A percentile compares a stretch with the other conserved stretches of the same genome.
These are phyloP conservation scores for Euryodendron excelsum DNA, from an alignment of 148 eudicot genomes.

Conservation along the genomic window DNA sequence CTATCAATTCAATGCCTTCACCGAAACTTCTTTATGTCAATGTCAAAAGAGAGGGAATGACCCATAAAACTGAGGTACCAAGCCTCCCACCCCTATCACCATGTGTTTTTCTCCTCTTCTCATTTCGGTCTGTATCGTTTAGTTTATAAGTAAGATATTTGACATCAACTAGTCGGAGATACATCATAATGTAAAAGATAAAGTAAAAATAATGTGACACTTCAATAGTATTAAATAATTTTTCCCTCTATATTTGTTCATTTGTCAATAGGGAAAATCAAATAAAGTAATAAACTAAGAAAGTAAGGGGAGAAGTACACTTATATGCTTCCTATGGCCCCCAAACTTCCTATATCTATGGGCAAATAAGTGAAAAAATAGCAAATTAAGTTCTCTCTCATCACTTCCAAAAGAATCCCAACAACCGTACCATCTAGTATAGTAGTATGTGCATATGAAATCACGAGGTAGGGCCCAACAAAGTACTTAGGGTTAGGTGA, in stretches of 20 bases:
- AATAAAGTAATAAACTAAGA: not conserved
- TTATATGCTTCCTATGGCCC: not conserved
- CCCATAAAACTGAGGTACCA: not conserved
- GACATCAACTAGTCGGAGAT: too few species aligned
- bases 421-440: too few species aligned
- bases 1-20: not conserved
- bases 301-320: not conserved
- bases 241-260: not conserved
- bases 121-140: too few species aligned
- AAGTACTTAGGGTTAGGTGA: too few species aligned
- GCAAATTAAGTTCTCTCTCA: not conserved
- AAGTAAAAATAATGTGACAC: too few species aligned
- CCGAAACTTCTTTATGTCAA: constrained; percentile 2
- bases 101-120: too few species aligned
- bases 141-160: too few species aligned
- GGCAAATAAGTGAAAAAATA: not conserved
- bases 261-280: not conserved
- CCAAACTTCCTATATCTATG: not conserved
- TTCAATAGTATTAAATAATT: too few species aligned
- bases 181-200: too few species aligned
- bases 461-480: too few species aligned
- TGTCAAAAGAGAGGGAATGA: not conserved
- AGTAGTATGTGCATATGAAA: not conserved
- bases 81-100: not conserved
- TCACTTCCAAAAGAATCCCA: not conserved